phyloP scores from a whole-genome alignment of 345 rosid species.

The Streptanthus diversifolius region DNA sequence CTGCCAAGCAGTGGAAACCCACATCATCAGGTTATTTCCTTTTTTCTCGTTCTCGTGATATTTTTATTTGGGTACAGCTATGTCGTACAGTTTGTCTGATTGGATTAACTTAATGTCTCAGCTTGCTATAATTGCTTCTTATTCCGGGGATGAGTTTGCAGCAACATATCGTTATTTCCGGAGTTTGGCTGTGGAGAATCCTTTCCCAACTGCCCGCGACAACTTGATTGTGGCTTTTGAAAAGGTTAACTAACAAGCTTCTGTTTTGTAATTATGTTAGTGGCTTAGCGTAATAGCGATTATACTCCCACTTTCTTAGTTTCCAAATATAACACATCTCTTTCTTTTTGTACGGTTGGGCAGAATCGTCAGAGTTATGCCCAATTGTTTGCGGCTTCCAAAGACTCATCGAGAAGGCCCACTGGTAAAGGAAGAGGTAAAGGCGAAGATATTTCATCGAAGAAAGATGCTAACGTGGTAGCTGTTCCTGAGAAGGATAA shows the following conservation, averaged over 20 bases:
- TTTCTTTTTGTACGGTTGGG: slow-evolving; percentile 9
- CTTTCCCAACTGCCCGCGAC: slow-evolving; percentile 94
- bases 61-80: neutral
- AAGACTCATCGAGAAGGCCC: slow-evolving; percentile 39
- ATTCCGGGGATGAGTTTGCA: slow-evolving; percentile 74
- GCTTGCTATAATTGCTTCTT: slow-evolving; percentile 95
- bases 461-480: slow-evolving; percentile 51
- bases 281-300: neutral
- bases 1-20: slow-evolving; percentile 92
- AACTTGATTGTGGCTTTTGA: slow-evolving; percentile 96
- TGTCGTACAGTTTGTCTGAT: neutral
- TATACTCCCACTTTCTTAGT: neutral
- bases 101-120: slow-evolving; percentile 39
- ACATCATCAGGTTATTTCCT: slow-evolving; percentile 75
- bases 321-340: neutral
- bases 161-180: slow-evolving; percentile 87
- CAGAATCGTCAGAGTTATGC: slow-evolving; percentile 76
- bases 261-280: slow-evolving; percentile 7
- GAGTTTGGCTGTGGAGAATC: slow-evolving; percentile 88
- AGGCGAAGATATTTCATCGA: slow-evolving; percentile 47
- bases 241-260: slow-evolving; percentile 51
- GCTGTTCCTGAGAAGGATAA: slow-evolving; percentile 46
- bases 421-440: slow-evolving; percentile 66
- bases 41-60: neutral
- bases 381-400: slow-evolving; percentile 47